A percentile compares a stretch with the other conserved stretches of the same genome.
Conservation (phyloP, 2,329 filamentous ascomycete genomes). For the Penicillium sp. region DNA sequence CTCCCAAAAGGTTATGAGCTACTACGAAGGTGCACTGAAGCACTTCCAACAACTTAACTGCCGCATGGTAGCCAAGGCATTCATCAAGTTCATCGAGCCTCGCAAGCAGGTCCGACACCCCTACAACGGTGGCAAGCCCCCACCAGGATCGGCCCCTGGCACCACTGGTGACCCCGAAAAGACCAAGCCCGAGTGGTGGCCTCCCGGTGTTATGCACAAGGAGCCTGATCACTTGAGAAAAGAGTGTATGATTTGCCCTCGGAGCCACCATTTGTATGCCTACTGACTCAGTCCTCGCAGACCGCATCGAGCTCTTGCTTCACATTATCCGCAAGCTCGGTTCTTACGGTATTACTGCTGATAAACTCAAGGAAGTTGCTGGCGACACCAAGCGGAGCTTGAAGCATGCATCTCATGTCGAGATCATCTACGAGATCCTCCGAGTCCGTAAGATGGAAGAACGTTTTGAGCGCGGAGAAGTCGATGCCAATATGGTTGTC, state of each 20-base stretch:
- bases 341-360: conserved; percentile 36
- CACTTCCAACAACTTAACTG: conserved; percentile 49
- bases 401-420: conserved; percentile 35
- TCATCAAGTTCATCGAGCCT: conserved; percentile 50
- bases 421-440: conserved; percentile 44
- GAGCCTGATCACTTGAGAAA: conserved; percentile 52
- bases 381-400: conserved; percentile 41
- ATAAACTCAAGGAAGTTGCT: conserved; percentile 42
- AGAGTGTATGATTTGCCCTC: conserved; percentile 38
- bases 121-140: conserved; percentile 48
- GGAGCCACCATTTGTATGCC: background rate
- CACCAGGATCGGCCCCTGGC: conserved; percentile 35
- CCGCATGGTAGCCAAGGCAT: conserved; percentile 47
- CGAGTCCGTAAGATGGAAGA: conserved; percentile 43
- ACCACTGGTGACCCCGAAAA: conserved; percentile 44
- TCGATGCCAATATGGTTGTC: conserved; percentile 38
- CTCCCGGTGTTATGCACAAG: conserved; percentile 46
- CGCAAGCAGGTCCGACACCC: conserved; percentile 50
- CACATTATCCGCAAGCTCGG: conserved; percentile 43
- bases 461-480: conserved; percentile 42
- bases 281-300: conserved; percentile 19
- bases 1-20: conserved; percentile 36
- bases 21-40: conserved; percentile 44
- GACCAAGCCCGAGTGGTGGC: conserved; percentile 49
- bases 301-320: conserved; percentile 39